Conservation (phyloP, 306 rosid species). For the Canavalia gladiata region DNA sequence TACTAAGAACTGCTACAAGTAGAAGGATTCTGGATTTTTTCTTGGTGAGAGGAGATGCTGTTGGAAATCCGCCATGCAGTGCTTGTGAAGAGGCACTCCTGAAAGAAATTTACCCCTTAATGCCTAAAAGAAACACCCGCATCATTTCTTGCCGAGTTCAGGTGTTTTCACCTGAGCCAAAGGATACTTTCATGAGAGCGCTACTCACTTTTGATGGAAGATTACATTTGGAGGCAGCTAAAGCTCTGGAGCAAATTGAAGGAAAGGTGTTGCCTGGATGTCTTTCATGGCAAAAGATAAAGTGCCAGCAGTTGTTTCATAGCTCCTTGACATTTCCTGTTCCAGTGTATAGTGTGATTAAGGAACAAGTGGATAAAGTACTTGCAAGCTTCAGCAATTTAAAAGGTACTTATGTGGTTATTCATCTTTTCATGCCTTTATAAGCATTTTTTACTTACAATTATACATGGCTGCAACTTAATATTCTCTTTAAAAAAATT, state of each 20-base stretch:
- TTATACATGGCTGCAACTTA: constrained; percentile 7
- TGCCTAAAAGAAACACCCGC: constrained; percentile 70
- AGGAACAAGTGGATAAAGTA: constrained; percentile 65
- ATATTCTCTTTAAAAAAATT: neutral
- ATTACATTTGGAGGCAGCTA: constrained; percentile 94
- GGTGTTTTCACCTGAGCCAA: constrained; percentile 73
- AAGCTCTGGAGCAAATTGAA: constrained; percentile 85
- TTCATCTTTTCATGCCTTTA: constrained; percentile 27
- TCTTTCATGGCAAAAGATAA: constrained; percentile 90
- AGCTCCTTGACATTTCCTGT: constrained; percentile 73
- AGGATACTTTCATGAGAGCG: constrained; percentile 74
- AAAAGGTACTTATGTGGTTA: constrained; percentile 57
- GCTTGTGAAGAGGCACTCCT: constrained; percentile 79
- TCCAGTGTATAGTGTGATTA: constrained; percentile 70
- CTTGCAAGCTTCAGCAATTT: constrained; percentile 59
- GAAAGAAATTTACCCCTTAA: constrained; percentile 72
- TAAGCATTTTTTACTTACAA: constrained; percentile 34
- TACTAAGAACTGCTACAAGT: constrained; percentile 65
- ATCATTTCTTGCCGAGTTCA: constrained; percentile 69
- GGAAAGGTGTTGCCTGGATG: constrained; percentile 82
- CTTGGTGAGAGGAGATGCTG: constrained; percentile 77
- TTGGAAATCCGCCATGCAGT: constrained; percentile 65
- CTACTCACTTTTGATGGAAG: constrained; percentile 85
- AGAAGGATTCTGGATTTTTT: constrained; percentile 77
- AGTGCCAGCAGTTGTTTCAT: constrained; percentile 81